Conservation (phyloP, 306 rosid species). For the Lablab purpureus region DNA sequence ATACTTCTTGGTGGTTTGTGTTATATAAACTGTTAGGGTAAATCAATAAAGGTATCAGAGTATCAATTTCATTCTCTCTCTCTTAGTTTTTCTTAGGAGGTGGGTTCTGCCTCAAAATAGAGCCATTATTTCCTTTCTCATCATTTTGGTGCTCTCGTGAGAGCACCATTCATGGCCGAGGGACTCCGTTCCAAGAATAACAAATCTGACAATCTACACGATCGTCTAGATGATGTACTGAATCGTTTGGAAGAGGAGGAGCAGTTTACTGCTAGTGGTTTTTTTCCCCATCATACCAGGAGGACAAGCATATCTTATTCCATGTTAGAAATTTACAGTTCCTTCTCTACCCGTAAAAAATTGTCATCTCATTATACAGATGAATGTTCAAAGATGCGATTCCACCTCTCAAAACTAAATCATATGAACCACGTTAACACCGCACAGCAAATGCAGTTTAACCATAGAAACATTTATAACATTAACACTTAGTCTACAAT, state of each 20-base stretch:
- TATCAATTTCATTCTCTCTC: too few species aligned
- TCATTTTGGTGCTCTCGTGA: too few species aligned
- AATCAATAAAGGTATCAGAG: too few species aligned
- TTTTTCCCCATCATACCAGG: neutral
- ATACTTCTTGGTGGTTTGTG: too few species aligned
- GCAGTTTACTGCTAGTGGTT: neutral
- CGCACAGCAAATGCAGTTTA: neutral
- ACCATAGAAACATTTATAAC: neutral
- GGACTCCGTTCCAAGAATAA: too few species aligned
- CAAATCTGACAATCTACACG: too few species aligned
- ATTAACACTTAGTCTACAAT: neutral
- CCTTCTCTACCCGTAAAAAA: constrained; percentile 7
- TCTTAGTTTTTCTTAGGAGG: too few species aligned
- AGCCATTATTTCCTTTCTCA: too few species aligned
- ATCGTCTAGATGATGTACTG: too few species aligned
- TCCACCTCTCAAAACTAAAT: neutral
- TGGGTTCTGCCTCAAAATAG: too few species aligned
- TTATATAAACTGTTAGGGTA: too few species aligned
- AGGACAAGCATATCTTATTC: neutral
- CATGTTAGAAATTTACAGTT: neutral
- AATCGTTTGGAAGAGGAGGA: neutral
- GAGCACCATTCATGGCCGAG: too few species aligned
- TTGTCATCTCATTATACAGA: neutral
- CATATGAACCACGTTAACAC: neutral
- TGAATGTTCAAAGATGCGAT: constrained; percentile 3